These are phyloP conservation scores for Skeletonema costatum DNA, from an alignment of 108 stramenopile genomes.

Conservation along the genomic window DNA sequence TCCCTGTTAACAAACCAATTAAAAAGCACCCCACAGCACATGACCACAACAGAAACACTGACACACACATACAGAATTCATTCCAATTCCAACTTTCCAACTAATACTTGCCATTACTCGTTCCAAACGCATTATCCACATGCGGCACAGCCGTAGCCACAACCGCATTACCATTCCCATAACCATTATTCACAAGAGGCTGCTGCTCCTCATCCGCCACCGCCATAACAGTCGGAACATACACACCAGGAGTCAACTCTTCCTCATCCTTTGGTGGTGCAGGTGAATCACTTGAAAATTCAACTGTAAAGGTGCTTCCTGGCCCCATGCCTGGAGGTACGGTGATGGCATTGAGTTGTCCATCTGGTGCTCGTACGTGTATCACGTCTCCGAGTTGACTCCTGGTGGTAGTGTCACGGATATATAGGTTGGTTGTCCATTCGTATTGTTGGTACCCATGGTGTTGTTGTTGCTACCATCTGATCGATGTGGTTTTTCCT, in stretches of 20 bases:
- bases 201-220: conserved; percentile 16
- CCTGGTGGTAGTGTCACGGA: conserved; percentile 79
- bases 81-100: neutral
- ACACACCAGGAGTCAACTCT: conserved; percentile 43
- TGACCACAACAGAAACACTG: neutral
- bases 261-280: conserved; percentile 23
- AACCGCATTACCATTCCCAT: conserved; percentile 2
- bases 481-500: conserved; percentile 56
- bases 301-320: conserved; percentile 86
- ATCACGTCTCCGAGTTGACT: conserved; percentile 74
- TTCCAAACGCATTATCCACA: conserved; percentile 5
- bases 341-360: conserved; percentile 75
- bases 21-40: no score
- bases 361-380: conserved; percentile 82
- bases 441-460: neutral
- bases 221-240: conserved; percentile 42
- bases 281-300: conserved; percentile 63
- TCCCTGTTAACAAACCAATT: no score
- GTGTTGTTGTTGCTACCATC: conserved; percentile 11
- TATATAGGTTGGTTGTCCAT: conserved; percentile 53
- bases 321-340: conserved; percentile 81
- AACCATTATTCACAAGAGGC: neutral
- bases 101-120: neutral
- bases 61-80: neutral
- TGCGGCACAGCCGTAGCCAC: conserved; percentile 21